phyloP scores from a whole-genome alignment of 2,329 filamentous ascomycete species.

The Botrytis deweyae region DNA sequence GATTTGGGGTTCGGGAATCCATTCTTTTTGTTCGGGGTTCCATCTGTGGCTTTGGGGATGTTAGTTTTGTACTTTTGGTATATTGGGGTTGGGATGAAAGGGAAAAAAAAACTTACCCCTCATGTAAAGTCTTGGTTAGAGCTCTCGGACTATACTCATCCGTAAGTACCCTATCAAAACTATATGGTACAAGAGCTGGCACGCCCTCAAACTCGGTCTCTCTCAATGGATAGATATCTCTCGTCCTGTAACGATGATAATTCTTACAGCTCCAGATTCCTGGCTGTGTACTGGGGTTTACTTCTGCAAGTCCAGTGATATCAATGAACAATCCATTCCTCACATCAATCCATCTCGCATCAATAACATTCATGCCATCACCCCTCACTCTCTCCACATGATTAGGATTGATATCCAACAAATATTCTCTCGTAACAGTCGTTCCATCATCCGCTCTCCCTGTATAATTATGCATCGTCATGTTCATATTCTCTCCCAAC shows the following conservation, averaged over 20 bases:
- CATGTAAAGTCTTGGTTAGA: conserved; percentile 58
- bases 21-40: conserved; percentile 57
- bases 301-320: conserved; percentile 74
- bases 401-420: conserved; percentile 77
- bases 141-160: conserved; percentile 66
- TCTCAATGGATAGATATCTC: conserved; percentile 75
- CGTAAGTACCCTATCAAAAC: conserved; percentile 62
- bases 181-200: conserved; percentile 66
- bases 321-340: conserved; percentile 78
- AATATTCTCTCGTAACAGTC: conserved; percentile 54
- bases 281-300: conserved; percentile 56
- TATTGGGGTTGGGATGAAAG: not conserved
- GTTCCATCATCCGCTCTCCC: conserved; percentile 43
- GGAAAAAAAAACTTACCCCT: conserved; percentile 51
- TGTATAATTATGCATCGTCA: conserved; percentile 50
- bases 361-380: conserved; percentile 75
- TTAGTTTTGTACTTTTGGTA: conserved; percentile 19
- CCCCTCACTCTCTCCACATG: conserved; percentile 59
- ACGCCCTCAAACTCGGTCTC: conserved; percentile 74
- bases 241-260: conserved; percentile 66
- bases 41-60: conserved; percentile 54
- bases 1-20: conserved; percentile 42
- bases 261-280: conserved; percentile 80
- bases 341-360: conserved; percentile 79
- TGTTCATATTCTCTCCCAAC: conserved; percentile 66